phyloP scores from a whole-genome alignment of 345 rosid genomes.

The Eucalyptus pauciflora region DNA sequence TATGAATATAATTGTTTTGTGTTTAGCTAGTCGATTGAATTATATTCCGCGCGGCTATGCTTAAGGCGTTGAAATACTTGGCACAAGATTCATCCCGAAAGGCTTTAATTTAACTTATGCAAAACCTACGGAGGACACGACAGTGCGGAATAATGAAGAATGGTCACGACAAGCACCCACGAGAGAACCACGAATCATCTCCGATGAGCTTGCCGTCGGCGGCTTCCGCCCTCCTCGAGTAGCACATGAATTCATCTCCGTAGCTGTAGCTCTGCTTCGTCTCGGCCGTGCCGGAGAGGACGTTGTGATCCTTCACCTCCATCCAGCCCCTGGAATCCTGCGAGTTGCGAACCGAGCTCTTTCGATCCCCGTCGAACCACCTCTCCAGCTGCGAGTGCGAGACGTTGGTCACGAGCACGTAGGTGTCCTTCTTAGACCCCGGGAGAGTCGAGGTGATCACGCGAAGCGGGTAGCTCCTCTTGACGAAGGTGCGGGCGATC shows the following conservation, averaged over 20 bases:
- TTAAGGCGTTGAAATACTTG: not conserved
- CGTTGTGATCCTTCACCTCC: conserved; percentile 60
- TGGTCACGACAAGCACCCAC: conserved; percentile 12
- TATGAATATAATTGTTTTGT: not conserved
- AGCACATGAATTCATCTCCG: conserved; percentile 36
- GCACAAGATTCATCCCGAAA: not conserved
- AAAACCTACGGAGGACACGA: not conserved
- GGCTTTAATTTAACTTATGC: not conserved
- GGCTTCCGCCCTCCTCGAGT: conserved; percentile 22
- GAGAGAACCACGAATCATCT: conserved; percentile 27
- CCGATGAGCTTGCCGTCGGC: conserved; percentile 22
- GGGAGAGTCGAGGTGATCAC: conserved; percentile 39
- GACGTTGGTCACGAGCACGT: conserved; percentile 47
- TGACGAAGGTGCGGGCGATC: conserved; percentile 1
- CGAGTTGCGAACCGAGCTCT: conserved; percentile 12
- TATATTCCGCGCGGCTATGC: not conserved
- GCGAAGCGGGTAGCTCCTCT: conserved; percentile 39
- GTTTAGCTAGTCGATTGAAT: not conserved
- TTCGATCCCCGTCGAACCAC: conserved; percentile 5
- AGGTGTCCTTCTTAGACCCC: conserved; percentile 14
- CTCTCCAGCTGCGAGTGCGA: conserved; percentile 36
- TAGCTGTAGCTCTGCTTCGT: conserved; percentile 41
- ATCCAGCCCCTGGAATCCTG: conserved; percentile 77
- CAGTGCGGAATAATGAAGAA: not conserved
- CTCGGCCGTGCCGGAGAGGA: conserved; percentile 37